Evolutionary conservation across 2,329 filamentous ascomycete genomes (phyloP).

Genomic region (Dactylellina leptospora): DNA sequence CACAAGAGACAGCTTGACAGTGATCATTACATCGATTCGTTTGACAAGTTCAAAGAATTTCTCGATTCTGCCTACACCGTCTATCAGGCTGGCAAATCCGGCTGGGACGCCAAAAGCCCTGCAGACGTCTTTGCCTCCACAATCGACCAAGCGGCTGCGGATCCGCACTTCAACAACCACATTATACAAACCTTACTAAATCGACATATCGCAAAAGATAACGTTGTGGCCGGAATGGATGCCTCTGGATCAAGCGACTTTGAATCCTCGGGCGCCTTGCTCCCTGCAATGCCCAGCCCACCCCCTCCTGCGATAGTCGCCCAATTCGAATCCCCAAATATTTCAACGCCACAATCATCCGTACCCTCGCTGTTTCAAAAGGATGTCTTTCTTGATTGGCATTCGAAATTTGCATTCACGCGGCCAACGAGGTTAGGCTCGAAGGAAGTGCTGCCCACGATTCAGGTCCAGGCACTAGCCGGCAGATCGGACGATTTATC

Average conservation of each 20-base stretch:
- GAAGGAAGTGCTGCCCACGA: constrained; percentile 47
- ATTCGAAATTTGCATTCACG: constrained; percentile 50
- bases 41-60: constrained; percentile 15
- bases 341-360: neutral
- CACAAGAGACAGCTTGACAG: constrained; percentile 17
- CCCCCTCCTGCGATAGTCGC: constrained; percentile 14
- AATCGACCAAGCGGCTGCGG: constrained; percentile 24
- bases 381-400: constrained; percentile 51
- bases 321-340: neutral
- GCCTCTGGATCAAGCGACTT: constrained; percentile 13
- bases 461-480: constrained; percentile 18
- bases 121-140: constrained; percentile 37
- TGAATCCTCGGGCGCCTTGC: constrained; percentile 20
- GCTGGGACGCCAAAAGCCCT: constrained; percentile 29
- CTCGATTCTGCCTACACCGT: constrained; percentile 28
- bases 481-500: constrained; percentile 18
- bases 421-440: constrained; percentile 27
- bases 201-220: constrained; percentile 16
- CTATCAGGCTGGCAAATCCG: constrained; percentile 38
- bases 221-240: constrained; percentile 30
- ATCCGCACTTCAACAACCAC: constrained; percentile 28
- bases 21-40: constrained; percentile 20
- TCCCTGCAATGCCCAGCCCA: constrained; percentile 27
- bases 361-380: constrained; percentile 34
- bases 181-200: constrained; percentile 24